phyloP scores from a whole-genome alignment of 23 red algal species.

The Cyanidiococcus yangmingshanensis region DNA sequence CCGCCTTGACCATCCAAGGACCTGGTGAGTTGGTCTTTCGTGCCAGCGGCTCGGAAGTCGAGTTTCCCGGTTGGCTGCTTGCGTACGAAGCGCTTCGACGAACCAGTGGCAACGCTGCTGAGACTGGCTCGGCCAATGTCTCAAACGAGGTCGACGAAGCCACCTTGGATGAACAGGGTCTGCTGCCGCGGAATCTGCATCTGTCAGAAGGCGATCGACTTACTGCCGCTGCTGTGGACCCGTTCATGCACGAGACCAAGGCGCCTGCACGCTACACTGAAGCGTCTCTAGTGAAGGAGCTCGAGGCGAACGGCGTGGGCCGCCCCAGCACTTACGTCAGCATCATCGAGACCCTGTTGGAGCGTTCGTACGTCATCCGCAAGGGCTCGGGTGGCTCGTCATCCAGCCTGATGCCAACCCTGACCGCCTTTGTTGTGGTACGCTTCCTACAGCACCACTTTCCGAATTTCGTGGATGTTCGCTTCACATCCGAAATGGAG shows the following conservation, averaged over 20 bases:
- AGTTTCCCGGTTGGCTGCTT: conserved; percentile 54
- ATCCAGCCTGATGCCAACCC: conserved; percentile 49
- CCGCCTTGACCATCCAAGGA: conserved; percentile 40
- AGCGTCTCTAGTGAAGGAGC: conserved; percentile 76
- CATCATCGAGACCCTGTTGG: conserved; percentile 86
- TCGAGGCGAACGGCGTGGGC: conserved; percentile 83
- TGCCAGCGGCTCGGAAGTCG: conserved; percentile 41
- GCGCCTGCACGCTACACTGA: conserved; percentile 81
- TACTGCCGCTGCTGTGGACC: background rate
- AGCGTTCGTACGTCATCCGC: conserved; percentile 61
- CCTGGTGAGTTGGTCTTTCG: conserved; percentile 27
- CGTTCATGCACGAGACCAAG: conserved; percentile 57
- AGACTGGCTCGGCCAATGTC: background rate
- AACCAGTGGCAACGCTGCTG: background rate
- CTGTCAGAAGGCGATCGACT: conserved; percentile 7
- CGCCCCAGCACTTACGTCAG: conserved; percentile 86
- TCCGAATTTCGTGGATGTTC: conserved; percentile 64
- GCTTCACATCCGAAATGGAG: conserved; percentile 90
- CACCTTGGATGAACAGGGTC: background rate
- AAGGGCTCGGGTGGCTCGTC: conserved; percentile 23
- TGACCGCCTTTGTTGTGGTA: conserved; percentile 85
- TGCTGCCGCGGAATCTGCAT: background rate
- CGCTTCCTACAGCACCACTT: conserved; percentile 56
- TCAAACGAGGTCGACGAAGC: background rate
- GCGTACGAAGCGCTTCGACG: conserved; percentile 27